Evolutionary conservation across 169 alveolate species (phyloP).

Genomic region (Plasmodium falciparum): DNA sequence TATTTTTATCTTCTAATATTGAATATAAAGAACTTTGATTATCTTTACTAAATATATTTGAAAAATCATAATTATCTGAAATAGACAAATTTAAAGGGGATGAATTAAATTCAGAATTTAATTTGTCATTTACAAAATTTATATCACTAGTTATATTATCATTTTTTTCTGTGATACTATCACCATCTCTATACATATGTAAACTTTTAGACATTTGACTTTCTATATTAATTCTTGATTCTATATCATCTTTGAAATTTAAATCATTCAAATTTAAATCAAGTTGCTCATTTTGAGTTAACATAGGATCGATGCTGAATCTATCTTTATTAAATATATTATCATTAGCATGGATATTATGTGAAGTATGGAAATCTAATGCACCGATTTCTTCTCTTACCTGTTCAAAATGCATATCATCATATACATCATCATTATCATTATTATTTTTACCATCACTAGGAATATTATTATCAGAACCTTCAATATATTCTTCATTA

Average conservation of each 20-base stretch:
- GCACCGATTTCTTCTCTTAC: constrained; percentile 52
- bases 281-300: constrained; percentile 56
- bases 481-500: constrained; percentile 13
- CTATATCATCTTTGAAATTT: constrained; percentile 60
- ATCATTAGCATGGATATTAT: constrained; percentile 15
- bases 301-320: constrained; percentile 43
- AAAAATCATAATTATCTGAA: constrained; percentile 26
- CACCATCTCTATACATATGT: constrained; percentile 21
- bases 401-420: constrained; percentile 54
- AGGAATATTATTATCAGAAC: too few relatives aligned
- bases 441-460: constrained; percentile 15
- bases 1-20: constrained; percentile 40
- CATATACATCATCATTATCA: background rate
- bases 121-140: constrained; percentile 26
- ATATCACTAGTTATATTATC: constrained; percentile 30
- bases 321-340: constrained; percentile 16
- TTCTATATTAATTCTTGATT: constrained; percentile 32
- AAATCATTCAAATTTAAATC: constrained; percentile 54
- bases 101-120: constrained; percentile 60
- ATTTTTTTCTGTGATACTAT: constrained; percentile 7
- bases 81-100: constrained; percentile 41
- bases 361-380: constrained; percentile 17
- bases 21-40: constrained; percentile 48
- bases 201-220: constrained; percentile 73
- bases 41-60: constrained; percentile 48